Base-by-base conservation (phyloP, 2,329 filamentous ascomycete species). In the Colletotrichum salicis region DNA sequence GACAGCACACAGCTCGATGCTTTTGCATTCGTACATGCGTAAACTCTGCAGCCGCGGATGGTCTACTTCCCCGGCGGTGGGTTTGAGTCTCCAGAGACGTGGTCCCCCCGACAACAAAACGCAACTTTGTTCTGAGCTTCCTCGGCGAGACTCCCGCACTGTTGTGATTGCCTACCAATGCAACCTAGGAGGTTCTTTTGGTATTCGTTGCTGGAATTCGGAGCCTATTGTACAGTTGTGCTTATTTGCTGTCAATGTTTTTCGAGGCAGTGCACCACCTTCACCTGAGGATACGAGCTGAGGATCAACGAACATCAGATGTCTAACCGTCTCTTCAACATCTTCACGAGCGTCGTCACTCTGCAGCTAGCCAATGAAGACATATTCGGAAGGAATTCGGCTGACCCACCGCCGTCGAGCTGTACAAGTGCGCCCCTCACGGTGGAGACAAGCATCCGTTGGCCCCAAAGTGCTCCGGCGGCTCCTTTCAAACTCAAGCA, bases 51-150 rank as follows among this genome's bases (percentile, higher is more conserved):
- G 41, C 24, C 31, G 54, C 41, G 31, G 60, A 29, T 29, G 48
- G 57, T 57, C 56, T 45, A 15, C 19, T 51, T 61, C 51, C 57
- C 56, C 45, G 62, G 56, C 15, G 51, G 24, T 51, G 27, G 52
- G 15, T 37, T 66, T 29, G 22, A 8, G 29, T 66, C 22, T 37
- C 11, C 19, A 61, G 31, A 27, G 56, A 67, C 41, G 41, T 41
- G 15, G 58, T 52, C 45, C 13, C 24, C 37, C n/a, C 54, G 29
- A 33, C 60, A 7, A 27, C 31, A 22, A 35, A 57, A 62, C 64
- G 68, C 57, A 61, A 67, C 57, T 67, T 45, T 41, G 65, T 62
- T 54, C 54, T 70, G 35, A 57, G n/a, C 22, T 62, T 61, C 48
- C 33, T 37, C 35, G 24, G 63, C 35, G 15, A 48, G 6, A 13